These are phyloP conservation scores for Tagetes erecta DNA, from an alignment of 129 eudicot species.

Conservation along the genomic window DNA sequence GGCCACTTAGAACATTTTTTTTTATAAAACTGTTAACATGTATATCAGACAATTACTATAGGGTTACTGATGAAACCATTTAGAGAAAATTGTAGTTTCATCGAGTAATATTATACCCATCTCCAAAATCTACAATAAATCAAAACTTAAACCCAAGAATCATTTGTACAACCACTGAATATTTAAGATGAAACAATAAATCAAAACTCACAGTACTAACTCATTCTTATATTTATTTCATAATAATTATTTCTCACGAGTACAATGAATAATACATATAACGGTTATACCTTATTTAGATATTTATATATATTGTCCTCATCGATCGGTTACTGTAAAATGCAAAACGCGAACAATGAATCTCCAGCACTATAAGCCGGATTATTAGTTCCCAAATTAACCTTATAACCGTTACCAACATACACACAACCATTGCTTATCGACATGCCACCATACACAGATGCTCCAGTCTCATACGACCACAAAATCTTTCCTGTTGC, in stretches of 20 bases:
- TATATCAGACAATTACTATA: too few species aligned
- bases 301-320: not conserved
- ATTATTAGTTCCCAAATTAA: slow-evolving; percentile 30
- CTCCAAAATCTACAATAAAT: too few species aligned
- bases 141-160: too few species aligned
- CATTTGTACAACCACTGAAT: too few species aligned
- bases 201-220: too few species aligned
- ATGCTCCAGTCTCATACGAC: slow-evolving; percentile 58
- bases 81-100: too few species aligned
- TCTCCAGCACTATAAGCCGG: slow-evolving; percentile 51
- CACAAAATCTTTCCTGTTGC: slow-evolving; percentile 59
- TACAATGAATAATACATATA: not conserved
- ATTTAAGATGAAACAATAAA: too few species aligned
- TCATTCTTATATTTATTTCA: not conserved
- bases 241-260: not conserved
- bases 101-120: too few species aligned
- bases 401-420: slow-evolving; percentile 57
- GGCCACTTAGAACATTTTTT: too few species aligned
- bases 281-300: not conserved
- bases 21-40: too few species aligned
- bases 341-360: slow-evolving; percentile 53
- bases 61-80: too few species aligned
- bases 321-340: not conserved
- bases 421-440: slow-evolving; percentile 60
- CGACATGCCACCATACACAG: slow-evolving; percentile 70